Base-by-base conservation (phyloP, 2,329 filamentous ascomycete species). In the Neonectria neomacrospora region DNA sequence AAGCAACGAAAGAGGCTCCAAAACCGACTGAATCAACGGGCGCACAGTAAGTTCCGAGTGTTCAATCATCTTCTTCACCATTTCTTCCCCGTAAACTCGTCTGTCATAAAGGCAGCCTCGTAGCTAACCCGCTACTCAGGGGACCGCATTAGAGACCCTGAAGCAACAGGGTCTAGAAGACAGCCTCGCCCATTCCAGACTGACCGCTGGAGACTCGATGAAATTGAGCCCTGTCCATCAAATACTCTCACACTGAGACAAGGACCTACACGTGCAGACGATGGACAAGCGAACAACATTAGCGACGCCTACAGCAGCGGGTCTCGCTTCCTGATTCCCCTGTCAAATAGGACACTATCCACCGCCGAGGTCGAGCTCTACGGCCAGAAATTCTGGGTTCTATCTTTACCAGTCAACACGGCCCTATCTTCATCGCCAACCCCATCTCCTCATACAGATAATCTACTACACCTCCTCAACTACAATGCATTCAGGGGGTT, bases 11-110 rank as follows among this genome's bases (percentile, higher is more conserved):
- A 62, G 41, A 65, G 50, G 34, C 30, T 66, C 3, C 65, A 68
- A 37, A 69, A 68, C 32, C 50, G 61, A 11, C 8, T 66, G 20
- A 64, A 62, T 23, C 67, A 69, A 23, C 58, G 59, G 8, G 51
- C 61, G 39, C 52, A 39, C 9, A 69, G 65, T 68, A 34, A 52
- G 67, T 52, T 6, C 10, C 30, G 10, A 20, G 12, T 32, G 39
- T 11, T 28, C n/a, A 42, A n/a, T n/a, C n/a, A n/a, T n/a, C n/a
- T n/a, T n/a, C n/a, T n/a, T n/a, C n/a, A n/a, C n/a, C n/a, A n/a
- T n/a, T n/a, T n/a, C n/a, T n/a, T n/a, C n/a, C n/a, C n/a, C n/a
- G n/a, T n/a, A n/a, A n/a, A n/a, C n/a, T n/a, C n/a, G n/a, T n/a
- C n/a, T n/a, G n/a, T n/a, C n/a, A n/a, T n/a, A n/a, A n/a, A n/a